phyloP scores from a whole-genome alignment of 2,329 filamentous ascomycete species.

The Venturia pyrina region DNA sequence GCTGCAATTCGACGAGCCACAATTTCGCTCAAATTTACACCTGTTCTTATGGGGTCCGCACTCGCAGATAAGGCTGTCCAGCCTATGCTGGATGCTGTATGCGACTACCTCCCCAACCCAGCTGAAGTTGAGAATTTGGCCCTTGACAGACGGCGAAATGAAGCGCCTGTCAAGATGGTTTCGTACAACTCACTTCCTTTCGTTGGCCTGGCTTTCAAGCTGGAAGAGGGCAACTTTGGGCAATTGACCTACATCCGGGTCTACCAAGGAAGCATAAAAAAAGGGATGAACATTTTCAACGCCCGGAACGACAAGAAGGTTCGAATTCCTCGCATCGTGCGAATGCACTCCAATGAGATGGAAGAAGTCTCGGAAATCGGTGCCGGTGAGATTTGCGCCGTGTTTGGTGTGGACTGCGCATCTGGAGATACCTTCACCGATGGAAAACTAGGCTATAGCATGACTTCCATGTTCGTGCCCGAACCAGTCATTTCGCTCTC shows the following conservation, averaged over 20 bases:
- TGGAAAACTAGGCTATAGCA: slow-evolving; percentile 80
- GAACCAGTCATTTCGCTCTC: slow-evolving; percentile 97
- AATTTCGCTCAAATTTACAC: slow-evolving; percentile 80
- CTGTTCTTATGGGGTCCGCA: slow-evolving; percentile 93
- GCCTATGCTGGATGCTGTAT: slow-evolving; percentile 92
- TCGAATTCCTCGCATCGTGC: slow-evolving; percentile 91
- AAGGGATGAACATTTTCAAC: slow-evolving; percentile 87
- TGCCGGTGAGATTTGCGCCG: slow-evolving; percentile 94
- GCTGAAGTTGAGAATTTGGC: slow-evolving; percentile 81
- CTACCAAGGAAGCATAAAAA: slow-evolving; percentile 84
- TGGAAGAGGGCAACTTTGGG: slow-evolving; percentile 97
- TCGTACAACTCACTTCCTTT: slow-evolving; percentile 92
- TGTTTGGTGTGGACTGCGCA: slow-evolving; percentile 95
- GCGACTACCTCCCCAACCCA: slow-evolving; percentile 91
- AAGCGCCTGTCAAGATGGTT: slow-evolving; percentile 75
- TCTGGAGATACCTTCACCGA: slow-evolving; percentile 98
- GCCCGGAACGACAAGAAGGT: slow-evolving; percentile 92
- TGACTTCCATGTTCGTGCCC: slow-evolving; percentile 97
- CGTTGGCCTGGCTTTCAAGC: slow-evolving; percentile 93
- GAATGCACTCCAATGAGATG: slow-evolving; percentile 99
- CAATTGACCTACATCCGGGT: slow-evolving; percentile 98
- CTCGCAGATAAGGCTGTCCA: slow-evolving; percentile 91
- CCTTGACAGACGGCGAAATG: slow-evolving; percentile 68
- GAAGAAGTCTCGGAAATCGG: slow-evolving; percentile 89
- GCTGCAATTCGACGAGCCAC: slow-evolving; percentile 85